These are phyloP conservation scores for Barbatosphaeria neglecta DNA, from an alignment of 495 filamentous ascomycete genomes.

Conservation along the genomic window DNA sequence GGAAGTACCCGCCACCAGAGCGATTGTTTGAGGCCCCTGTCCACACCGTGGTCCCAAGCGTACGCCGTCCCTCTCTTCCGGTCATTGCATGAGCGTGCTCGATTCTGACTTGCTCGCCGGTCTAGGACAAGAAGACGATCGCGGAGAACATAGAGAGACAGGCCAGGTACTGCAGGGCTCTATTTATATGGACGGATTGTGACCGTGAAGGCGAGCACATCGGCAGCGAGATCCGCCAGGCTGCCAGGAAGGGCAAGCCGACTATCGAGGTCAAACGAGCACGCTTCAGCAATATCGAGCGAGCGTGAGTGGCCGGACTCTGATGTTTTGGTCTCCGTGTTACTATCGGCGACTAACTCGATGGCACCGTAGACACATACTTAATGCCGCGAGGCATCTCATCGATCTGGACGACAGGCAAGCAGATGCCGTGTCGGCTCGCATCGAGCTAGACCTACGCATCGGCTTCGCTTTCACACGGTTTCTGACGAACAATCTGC, in stretches of 20 bases:
- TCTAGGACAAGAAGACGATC: slow-evolving; percentile 70
- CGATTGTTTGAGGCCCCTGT: slow-evolving; percentile 77
- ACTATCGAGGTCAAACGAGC: slow-evolving; percentile 73
- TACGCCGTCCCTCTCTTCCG: slow-evolving; percentile 21
- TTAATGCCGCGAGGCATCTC: slow-evolving; percentile 69
- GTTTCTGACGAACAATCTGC: slow-evolving; percentile 66
- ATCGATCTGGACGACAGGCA: slow-evolving; percentile 73
- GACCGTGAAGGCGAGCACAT: slow-evolving; percentile 97
- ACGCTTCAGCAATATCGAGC: slow-evolving; percentile 89
- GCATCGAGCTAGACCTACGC: slow-evolving; percentile 86
- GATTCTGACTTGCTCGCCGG: too few species aligned
- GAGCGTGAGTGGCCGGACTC: slow-evolving; percentile 47
- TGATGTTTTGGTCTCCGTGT: not conserved
- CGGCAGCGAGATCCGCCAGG: slow-evolving; percentile 77
- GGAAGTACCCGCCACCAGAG: slow-evolving; percentile 68
- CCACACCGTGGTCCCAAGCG: slow-evolving; percentile 49
- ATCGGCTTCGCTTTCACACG: slow-evolving; percentile 89
- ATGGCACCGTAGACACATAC: slow-evolving; percentile 60
- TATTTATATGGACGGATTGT: slow-evolving; percentile 98
- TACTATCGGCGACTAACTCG: slow-evolving; percentile 6
- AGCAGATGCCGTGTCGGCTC: slow-evolving; percentile 74
- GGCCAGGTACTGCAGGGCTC: slow-evolving; percentile 52
- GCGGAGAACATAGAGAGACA: slow-evolving; percentile 74
- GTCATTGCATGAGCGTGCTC: not conserved
- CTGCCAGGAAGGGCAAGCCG: slow-evolving; percentile 62